phyloP scores from a whole-genome alignment of 2,329 filamentous ascomycete species.

The Sclerotinia spermophila region DNA sequence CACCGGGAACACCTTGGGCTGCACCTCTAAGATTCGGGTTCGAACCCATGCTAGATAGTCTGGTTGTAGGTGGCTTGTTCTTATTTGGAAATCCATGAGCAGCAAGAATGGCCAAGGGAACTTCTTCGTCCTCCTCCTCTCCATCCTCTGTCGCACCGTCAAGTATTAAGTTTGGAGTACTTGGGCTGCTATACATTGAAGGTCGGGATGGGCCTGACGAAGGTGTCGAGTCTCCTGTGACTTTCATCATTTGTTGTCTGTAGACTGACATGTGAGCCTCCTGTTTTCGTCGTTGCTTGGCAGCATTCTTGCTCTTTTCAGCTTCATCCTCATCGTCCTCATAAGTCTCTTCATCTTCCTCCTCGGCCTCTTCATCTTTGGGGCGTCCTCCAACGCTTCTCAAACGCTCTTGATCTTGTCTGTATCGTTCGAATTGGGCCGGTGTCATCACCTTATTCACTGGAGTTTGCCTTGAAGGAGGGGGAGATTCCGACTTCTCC shows the following conservation, averaged over 20 bases:
- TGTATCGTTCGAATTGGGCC: constrained; percentile 79
- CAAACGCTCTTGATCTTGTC: constrained; percentile 66
- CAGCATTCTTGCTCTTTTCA: constrained; percentile 69
- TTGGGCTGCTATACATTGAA: constrained; percentile 53
- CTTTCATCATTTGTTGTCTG: constrained; percentile 94
- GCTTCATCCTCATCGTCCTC: constrained; percentile 75
- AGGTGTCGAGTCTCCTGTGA: constrained; percentile 68
- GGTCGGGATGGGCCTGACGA: constrained; percentile 45
- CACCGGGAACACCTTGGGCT: constrained; percentile 54
- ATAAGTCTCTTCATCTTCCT: constrained; percentile 58
- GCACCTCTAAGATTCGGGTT: constrained; percentile 66
- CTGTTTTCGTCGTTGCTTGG: constrained; percentile 78
- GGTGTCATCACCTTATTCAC: constrained; percentile 84
- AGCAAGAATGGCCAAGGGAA: constrained; percentile 79
- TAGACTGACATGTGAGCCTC: constrained; percentile 88
- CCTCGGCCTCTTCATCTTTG: constrained; percentile 56
- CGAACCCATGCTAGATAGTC: constrained; percentile 50
- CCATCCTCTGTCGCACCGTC: constrained; percentile 44
- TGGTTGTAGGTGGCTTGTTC: constrained; percentile 67
- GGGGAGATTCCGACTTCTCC: constrained; percentile 25
- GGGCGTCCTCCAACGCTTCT: constrained; percentile 44
- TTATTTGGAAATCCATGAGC: constrained; percentile 85
- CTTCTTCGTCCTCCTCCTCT: constrained; percentile 80
- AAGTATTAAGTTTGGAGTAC: constrained; percentile 55
- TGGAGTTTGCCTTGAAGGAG: constrained; percentile 35